A percentile compares a stretch with the other conserved stretches of the same genome.
Evolutionary conservation across 164 flowering plant genomes (phyloP).

Genomic region (Vitis vinifera): ASM3070453v1 NC_081812.1:8868501-8869000

Average conservation of each 20-base stretch:
- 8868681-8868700: not conserved
- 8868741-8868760: not conserved
- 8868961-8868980: constrained; percentile 7
- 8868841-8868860: no score
- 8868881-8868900: no score
- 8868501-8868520: no score
- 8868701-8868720: not conserved
- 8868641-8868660: not conserved
- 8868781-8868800: not conserved
- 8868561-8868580: no score
- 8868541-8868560: no score
- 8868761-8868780: not conserved
- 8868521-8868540: no score
- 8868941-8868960: no score
- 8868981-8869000: constrained; percentile 49
- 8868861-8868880: no score
- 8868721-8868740: not conserved
- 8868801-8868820: no score
- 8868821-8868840: no score
- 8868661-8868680: not conserved
- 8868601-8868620: not conserved
- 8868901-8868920: not conserved
- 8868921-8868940: not conserved
- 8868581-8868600: no score
- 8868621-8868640: not conserved